Percentiles rank a stretch among this genome's conserved stretches.
Evolutionary conservation across 495 filamentous ascomycete genomes (phyloP).

Genomic region (Penicillium daleae): DNA sequence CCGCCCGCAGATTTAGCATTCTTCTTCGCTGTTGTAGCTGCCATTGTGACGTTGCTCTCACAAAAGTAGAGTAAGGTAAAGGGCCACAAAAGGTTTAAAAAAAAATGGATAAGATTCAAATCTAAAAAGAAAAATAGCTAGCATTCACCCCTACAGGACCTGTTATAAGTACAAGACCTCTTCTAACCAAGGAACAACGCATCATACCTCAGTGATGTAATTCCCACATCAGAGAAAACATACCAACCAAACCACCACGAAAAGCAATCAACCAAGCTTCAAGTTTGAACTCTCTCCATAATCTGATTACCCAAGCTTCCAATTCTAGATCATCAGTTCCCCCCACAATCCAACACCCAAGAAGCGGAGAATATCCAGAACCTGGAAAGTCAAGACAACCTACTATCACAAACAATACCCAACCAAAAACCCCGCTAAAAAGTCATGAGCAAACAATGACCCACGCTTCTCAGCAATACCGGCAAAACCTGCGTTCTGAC

Average conservation of each 20-base stretch:
- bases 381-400: neutral
- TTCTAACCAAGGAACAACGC: constrained; percentile 2
- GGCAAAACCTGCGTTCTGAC: neutral
- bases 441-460: constrained; percentile 5
- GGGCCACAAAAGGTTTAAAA: neutral
- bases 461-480: neutral
- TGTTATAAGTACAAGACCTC: neutral
- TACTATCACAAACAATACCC: neutral
- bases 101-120: neutral
- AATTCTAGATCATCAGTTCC: neutral
- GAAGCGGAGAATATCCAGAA: neutral
- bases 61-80: neutral
- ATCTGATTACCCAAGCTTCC: constrained; percentile 5
- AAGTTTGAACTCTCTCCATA: too few species aligned
- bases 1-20: constrained; percentile 12
- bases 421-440: too few species aligned
- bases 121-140: too few species aligned
- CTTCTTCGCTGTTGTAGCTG: constrained; percentile 3
- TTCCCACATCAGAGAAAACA: neutral
- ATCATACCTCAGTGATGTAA: constrained; percentile 7
- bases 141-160: too few species aligned
- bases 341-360: neutral
- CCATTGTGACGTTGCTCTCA: constrained; percentile 2
- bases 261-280: constrained; percentile 4
- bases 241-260: neutral